Evolutionary conservation across 2,329 filamentous ascomycete genomes (phyloP).

Genomic region (Aspergillus pseudoterreus): DNA sequence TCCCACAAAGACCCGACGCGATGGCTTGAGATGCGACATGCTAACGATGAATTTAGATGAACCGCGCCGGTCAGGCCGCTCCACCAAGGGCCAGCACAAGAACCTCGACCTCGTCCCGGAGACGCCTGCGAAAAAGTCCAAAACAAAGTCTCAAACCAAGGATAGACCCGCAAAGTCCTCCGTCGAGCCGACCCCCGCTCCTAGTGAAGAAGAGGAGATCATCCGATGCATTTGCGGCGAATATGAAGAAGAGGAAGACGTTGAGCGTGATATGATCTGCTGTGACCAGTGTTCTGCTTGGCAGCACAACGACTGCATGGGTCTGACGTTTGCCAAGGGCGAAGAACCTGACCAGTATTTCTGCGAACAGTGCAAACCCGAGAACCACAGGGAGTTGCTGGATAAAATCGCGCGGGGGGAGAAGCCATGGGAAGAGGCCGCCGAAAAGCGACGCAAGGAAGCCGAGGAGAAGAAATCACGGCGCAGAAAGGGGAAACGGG

Average conservation of each 20-base stretch:
- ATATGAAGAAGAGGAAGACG: constrained; percentile 78
- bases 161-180: constrained; percentile 46
- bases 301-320: constrained; percentile 98
- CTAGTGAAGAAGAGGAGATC: constrained; percentile 61
- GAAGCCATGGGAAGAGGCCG: constrained; percentile 76
- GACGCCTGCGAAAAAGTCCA: constrained; percentile 44
- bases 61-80: constrained; percentile 87
- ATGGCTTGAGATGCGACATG: constrained; percentile 14
- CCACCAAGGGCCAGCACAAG: constrained; percentile 96
- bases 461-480: constrained; percentile 54
- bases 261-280: constrained; percentile 88
- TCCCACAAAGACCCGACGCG: constrained; percentile 2
- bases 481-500: constrained; percentile 54
- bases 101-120: constrained; percentile 71
- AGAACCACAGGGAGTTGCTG: constrained; percentile 76
- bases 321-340: constrained; percentile 70
- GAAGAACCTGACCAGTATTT: constrained; percentile 81
- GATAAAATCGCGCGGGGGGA: constrained; percentile 75
- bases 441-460: constrained; percentile 61
- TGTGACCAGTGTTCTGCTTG: constrained; percentile 90
- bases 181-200: constrained; percentile 42
- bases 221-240: constrained; percentile 93
- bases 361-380: constrained; percentile 84
- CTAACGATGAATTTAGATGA: constrained; percentile 58
- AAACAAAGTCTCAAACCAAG: constrained; percentile 46